Base-by-base conservation (phyloP, 2,329 filamentous ascomycete genomes). In the Volutella citrinella region DNA sequence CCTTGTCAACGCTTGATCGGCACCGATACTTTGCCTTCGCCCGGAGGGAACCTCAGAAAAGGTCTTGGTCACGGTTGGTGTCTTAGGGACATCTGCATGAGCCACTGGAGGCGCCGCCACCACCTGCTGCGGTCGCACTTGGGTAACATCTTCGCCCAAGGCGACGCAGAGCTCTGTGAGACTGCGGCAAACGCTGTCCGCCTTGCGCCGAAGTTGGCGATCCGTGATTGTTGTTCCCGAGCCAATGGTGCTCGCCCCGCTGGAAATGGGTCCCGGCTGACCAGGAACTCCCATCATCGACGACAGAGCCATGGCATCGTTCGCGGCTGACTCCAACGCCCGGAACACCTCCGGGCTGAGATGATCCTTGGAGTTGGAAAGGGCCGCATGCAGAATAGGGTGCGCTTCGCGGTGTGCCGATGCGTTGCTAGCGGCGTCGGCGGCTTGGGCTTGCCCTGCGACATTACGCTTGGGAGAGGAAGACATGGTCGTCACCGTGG, bases 91-190 rank as follows among this genome's bases (percentile, higher is more conserved):
- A 30, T 54, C 48, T 34, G 36, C 40, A 19, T 46, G 51, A 15
- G 31, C 25, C n/a, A n/a, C n/a, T n/a, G n/a, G n/a, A n/a, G n/a
- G n/a, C n/a, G n/a, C n/a, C 20, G 20, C 20, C 12, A 9, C 20
- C 9, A 12, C 9, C 20, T 22, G 20, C 10, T 36, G 45, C 42
- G 55, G 48, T 43, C 66, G 68, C 13, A 46, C 43, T 32, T 63
- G 63, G 3, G 57, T 54, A 5, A 56, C 57, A 24, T 79, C 76
- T 43, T 87, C 84, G 19, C 82, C 81, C 34, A 98, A 68, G 1
- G 89, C 86, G 36, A 98, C 76, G 56, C 88, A 95, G 7, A 98
- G 72, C 60, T 98, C 93, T 0, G 91, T 97, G 46, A 98, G 66
- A 54, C 86, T 93, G 34, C 91, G 84, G 59, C 93, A 97, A 56